phyloP scores from a whole-genome alignment of 345 rosid species.

The Hibiscus trionum region DNA sequence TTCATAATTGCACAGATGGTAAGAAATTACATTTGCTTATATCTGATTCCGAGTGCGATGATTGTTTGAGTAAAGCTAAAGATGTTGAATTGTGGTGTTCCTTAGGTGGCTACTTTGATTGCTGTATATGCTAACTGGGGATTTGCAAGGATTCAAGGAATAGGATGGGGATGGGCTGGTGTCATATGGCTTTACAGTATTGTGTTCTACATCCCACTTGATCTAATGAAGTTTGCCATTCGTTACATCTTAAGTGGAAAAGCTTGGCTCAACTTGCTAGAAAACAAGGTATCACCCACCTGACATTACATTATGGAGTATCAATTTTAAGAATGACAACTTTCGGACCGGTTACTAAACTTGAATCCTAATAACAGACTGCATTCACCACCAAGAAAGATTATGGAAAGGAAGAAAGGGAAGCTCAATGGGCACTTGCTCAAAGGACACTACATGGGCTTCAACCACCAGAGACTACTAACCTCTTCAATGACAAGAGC shows the following conservation, averaged over 20 bases:
- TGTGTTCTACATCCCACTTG: slow-evolving; percentile 69
- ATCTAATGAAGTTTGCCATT: slow-evolving; percentile 60
- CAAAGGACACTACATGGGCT: slow-evolving; percentile 84
- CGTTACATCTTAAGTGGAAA: slow-evolving; percentile 75
- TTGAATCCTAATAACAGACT: slow-evolving; percentile 37
- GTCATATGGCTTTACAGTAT: slow-evolving; percentile 78
- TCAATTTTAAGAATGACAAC: neutral
- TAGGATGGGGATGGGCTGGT: slow-evolving; percentile 97
- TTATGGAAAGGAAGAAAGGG: slow-evolving; percentile 77
- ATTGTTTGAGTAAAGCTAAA: neutral
- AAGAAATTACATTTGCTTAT: slow-evolving; percentile 4
- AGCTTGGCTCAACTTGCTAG: slow-evolving; percentile 72
- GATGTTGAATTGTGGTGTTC: neutral
- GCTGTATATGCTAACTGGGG: slow-evolving; percentile 69
- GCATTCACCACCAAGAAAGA: slow-evolving; percentile 90
- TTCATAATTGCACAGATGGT: slow-evolving; percentile 68
- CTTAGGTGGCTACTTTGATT: slow-evolving; percentile 63
- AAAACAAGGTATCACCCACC: slow-evolving; percentile 46
- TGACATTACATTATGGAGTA: neutral
- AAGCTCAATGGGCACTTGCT: slow-evolving; percentile 87
- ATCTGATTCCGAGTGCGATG: neutral
- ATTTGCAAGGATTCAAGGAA: slow-evolving; percentile 71
- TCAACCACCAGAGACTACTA: slow-evolving; percentile 46
- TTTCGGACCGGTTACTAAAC: neutral
- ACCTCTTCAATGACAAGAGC: slow-evolving; percentile 43